Evolutionary conservation across 2,329 filamentous ascomycete species (phyloP).

Genomic region (Fusarium sp.): DNA sequence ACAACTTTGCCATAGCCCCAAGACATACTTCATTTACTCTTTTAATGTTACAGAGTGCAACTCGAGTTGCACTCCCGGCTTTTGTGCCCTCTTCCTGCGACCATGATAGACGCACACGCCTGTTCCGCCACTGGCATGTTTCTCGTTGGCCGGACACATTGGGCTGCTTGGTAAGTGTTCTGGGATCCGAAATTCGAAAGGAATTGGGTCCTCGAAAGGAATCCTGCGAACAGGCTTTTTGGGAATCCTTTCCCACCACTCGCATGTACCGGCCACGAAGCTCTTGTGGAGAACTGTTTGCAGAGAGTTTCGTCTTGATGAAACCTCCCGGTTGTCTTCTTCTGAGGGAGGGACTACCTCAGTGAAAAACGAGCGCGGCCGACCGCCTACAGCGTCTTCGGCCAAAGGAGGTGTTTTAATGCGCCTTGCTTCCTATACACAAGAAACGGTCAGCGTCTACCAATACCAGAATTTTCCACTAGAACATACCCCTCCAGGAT

Average conservation of each 20-base stretch:
- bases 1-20: neutral
- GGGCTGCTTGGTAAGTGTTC: conserved; percentile 64
- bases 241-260: conserved; percentile 53
- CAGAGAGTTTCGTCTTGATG: conserved; percentile 19
- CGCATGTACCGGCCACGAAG: conserved; percentile 41
- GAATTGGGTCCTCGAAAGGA: conserved; percentile 17
- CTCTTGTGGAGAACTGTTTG: conserved; percentile 38
- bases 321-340: conserved; percentile 1
- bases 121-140: conserved; percentile 56
- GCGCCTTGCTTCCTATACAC: conserved; percentile 59
- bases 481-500: conserved; percentile 50
- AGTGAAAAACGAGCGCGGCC: conserved; percentile 57
- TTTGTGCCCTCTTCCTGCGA: conserved; percentile 43
- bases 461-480: neutral
- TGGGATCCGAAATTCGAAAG: conserved; percentile 62
- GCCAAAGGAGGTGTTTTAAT: conserved; percentile 59
- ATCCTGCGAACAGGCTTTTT: conserved; percentile 35
- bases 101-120: conserved; percentile 64
- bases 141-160: conserved; percentile 62
- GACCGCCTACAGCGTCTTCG: conserved; percentile 52
- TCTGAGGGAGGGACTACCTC: conserved; percentile 49
- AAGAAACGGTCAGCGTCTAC: conserved; percentile 17
- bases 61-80: neutral
- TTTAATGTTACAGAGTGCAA: too few species aligned
- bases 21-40: neutral